Evolutionary conservation across 495 filamentous ascomycete species (phyloP), one percentile per base, ranked within the genome.

Genomic region (Schizothecium vesticola): DNA sequence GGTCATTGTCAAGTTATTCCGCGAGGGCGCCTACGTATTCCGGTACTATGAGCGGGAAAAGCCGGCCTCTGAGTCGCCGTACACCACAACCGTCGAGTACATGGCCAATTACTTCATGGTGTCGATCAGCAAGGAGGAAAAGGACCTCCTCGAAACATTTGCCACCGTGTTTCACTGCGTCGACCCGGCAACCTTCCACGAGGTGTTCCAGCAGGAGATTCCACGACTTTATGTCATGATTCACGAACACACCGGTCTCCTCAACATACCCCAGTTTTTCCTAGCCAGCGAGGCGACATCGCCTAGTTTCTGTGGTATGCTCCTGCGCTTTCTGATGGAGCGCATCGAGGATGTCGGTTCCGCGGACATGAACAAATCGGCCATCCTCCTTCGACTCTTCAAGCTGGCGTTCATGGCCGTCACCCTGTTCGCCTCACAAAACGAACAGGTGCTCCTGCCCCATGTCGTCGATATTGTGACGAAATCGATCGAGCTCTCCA

Each of bases 401-500:
- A 99, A 99, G 80, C 83, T 99, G 58, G 96, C 93, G 5, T 99
- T 99, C 81, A 99, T 99, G 96, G 96, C 96, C 0, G 96, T 99
- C 28, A 98, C 96, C 0, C 80, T 99, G 11, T 99, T 99, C 76
- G 93, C 92, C 0, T 83, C 86, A 11, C 93, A 97, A 76, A 99
- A 99, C 73, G 96, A 99, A 76, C 91, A 92, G 74, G 94, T 99
- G 3, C 82, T 99, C 19, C 85, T 97, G 56, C 96, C 96, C 0
- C 96, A 98, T 78, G 95, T 99, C 58, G 90, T 93, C 56, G 94
- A 95, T 75, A 96, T 99, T 69, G 91, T 99, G 66, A 96, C 94
- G 28, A 91, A 96, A 76, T 97, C 94, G 13, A 97, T 98, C 67
- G 91, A 97, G 79, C 83, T 98, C 31, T 97, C 94, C 12, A 96